phyloP scores from a whole-genome alignment of 345 rosid genomes.

The Streptanthus diversifolius region DNA sequence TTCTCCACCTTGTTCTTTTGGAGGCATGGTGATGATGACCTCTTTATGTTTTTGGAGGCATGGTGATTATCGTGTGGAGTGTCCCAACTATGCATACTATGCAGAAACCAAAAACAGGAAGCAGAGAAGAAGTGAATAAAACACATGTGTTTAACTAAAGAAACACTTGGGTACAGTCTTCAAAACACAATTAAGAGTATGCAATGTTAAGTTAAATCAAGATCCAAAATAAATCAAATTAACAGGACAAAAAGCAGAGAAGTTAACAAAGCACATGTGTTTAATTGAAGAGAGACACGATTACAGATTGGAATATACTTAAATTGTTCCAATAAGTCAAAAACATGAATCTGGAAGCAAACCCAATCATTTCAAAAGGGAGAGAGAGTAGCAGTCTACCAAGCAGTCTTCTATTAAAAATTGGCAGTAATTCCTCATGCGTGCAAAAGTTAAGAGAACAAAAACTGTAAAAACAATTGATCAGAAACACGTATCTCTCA shows the following conservation, averaged over 20 bases:
- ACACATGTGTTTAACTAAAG: constrained; percentile 28
- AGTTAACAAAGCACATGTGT: constrained; percentile 20
- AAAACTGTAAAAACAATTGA: too few species aligned
- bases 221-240: background rate
- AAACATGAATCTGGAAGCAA: background rate
- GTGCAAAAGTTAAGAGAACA: too few species aligned
- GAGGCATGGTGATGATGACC: constrained; percentile 16
- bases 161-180: background rate
- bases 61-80: background rate
- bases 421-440: too few species aligned
- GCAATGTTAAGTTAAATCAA: background rate
- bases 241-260: constrained; percentile 19
- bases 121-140: constrained; percentile 15
- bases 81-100: constrained; percentile 17
- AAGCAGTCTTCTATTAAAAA: too few species aligned
- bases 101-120: constrained; percentile 31
- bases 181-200: background rate
- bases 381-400: background rate
- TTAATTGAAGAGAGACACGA: constrained; percentile 15
- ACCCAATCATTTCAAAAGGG: background rate
- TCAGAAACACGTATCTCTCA: too few species aligned
- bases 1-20: constrained; percentile 29
- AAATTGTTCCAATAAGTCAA: background rate
- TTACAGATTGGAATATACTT: background rate
- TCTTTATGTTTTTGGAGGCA: background rate